Evolutionary conservation across 2,329 filamentous ascomycete genomes (phyloP).

Genomic region (Penicillium glabrum): DNA sequence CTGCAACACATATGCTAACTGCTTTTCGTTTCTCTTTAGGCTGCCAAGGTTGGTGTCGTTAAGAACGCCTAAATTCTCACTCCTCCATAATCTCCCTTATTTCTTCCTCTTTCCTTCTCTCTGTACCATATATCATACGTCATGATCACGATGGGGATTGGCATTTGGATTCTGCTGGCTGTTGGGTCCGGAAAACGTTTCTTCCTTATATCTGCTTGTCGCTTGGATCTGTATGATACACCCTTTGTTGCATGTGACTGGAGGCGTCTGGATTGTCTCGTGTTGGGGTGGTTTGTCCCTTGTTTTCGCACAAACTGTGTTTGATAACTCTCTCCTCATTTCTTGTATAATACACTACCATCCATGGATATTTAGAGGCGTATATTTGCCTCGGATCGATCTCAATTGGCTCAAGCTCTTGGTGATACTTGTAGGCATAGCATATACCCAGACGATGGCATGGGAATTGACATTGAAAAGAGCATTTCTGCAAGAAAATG

Average conservation of each 20-base stretch:
- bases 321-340: slow-evolving; percentile 33
- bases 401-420: neutral
- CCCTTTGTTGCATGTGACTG: slow-evolving; percentile 28
- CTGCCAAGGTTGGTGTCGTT: slow-evolving; percentile 94
- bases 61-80: slow-evolving; percentile 62
- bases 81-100: slow-evolving; percentile 6
- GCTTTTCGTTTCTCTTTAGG: slow-evolving; percentile 39
- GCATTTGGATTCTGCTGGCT: slow-evolving; percentile 22
- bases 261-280: slow-evolving; percentile 31
- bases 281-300: slow-evolving; percentile 22
- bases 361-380: slow-evolving; percentile 7
- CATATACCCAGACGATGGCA: neutral
- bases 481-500: too few species aligned
- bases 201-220: slow-evolving; percentile 24
- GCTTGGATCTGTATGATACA: slow-evolving; percentile 38
- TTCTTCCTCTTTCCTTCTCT: slow-evolving; percentile 14
- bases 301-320: slow-evolving; percentile 20
- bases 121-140: slow-evolving; percentile 39
- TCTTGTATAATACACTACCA: slow-evolving; percentile 33
- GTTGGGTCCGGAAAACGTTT: slow-evolving; percentile 20
- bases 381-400: slow-evolving; percentile 9
- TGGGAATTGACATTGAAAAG: neutral
- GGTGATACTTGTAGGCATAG: neutral
- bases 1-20: slow-evolving; percentile 1
- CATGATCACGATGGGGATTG: slow-evolving; percentile 27